These are phyloP conservation scores for Pseudogymnoascus sp. DNA, from an alignment of 2,329 filamentous ascomycete genomes.

Conservation along the genomic window DNA sequence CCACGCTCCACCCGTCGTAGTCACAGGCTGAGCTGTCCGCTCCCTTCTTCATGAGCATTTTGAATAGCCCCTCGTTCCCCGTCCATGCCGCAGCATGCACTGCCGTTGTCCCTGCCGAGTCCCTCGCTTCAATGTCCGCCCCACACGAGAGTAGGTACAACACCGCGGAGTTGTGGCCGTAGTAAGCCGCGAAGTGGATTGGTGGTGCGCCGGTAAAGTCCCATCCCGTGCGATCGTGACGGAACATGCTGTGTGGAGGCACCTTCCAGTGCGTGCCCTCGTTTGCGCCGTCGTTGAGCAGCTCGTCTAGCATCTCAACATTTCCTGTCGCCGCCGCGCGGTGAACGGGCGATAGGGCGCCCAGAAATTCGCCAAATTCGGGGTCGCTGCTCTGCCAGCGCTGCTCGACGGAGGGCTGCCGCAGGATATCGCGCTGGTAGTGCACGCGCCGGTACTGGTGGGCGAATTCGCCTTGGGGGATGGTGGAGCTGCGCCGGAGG, in stretches of 20 bases:
- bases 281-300: background rate
- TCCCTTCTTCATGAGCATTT: background rate
- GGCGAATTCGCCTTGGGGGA: background rate
- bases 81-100: background rate
- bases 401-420: background rate
- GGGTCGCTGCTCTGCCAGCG: background rate
- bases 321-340: background rate
- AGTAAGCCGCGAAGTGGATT: background rate
- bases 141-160: background rate
- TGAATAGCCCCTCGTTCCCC: background rate
- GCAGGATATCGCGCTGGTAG: background rate
- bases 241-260: background rate
- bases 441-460: background rate
- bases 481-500: background rate
- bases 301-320: background rate
- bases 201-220: conserved; percentile 1
- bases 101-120: background rate
- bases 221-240: background rate
- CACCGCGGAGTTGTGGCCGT: background rate
- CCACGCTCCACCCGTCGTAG: conserved; percentile 2
- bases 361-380: background rate
- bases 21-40: background rate
- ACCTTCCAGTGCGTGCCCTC: background rate
- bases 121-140: background rate
- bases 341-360: background rate